A percentile compares a stretch with the other conserved stretches of the same genome.
Conservation (phyloP, 2,329 filamentous ascomycete species). For the Ascosphaera aggregata region DNA sequence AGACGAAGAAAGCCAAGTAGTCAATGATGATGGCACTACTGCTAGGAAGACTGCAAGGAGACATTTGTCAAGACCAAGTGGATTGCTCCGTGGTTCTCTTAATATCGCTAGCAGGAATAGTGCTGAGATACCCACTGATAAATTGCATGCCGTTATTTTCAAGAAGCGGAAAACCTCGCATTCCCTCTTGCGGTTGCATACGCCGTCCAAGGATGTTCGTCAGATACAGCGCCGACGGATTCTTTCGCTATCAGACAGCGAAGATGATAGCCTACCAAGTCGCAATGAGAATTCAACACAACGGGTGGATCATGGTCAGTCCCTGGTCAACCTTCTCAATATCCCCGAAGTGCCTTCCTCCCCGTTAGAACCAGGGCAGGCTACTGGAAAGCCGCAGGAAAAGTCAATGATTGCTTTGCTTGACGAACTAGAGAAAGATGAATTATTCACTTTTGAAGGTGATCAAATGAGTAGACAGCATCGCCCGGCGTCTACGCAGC, state of each 20-base stretch:
- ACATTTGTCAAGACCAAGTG: neutral
- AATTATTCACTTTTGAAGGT: neutral
- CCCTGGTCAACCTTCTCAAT: neutral
- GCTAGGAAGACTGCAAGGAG: neutral
- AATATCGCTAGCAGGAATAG: neutral
- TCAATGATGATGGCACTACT: neutral
- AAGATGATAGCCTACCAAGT: neutral
- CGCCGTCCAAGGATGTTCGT: neutral
- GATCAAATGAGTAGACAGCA: no score
- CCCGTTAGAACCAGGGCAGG: neutral
- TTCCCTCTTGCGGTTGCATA: neutral
- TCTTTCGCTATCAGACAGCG: neutral
- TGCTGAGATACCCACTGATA: no score
- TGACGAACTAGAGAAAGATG: neutral
- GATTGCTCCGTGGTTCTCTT: neutral
- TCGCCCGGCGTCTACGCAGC: no score
- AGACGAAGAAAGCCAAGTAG: neutral
- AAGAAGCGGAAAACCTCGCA: neutral
- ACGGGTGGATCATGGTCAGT: neutral
- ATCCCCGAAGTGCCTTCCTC: neutral
- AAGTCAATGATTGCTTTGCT: neutral
- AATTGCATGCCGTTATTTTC: neutral
- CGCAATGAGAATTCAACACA: neutral
- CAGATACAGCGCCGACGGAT: no score
- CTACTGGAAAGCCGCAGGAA: neutral